Evolutionary conservation across 2,329 filamentous ascomycete genomes (phyloP), one percentile per base, ranked within the genome.

Genomic region (Aspergillus caelatus): DNA sequence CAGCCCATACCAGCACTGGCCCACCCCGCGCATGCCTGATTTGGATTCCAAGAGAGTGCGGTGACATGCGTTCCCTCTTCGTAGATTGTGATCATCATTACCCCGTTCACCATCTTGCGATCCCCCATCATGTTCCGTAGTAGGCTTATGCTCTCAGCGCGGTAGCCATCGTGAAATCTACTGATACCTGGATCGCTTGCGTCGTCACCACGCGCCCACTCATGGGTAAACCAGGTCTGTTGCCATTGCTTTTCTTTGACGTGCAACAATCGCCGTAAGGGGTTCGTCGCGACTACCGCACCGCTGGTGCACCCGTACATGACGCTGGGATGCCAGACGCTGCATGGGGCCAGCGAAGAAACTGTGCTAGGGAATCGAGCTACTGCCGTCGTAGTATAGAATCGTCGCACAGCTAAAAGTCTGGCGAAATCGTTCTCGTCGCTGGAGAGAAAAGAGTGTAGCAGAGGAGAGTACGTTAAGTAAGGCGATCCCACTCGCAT

Each of bases 41-140:
- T 91, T 1, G 89, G 88, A 71, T 91, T 91, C 89, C 89, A 92
- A 46, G 84, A 83, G 28, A 90, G 78, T 1, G 83, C 80, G 6
- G 88, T 88, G 66, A 91, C 79, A 54, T 88, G 84, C 11, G 87
- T 89, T 65, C 84, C 79, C 55, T 89, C 85, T 61, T 91, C 89
- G 69, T 88, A 85, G 12, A 90, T 81, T 3, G 79, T 78, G 30
- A 79, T 75, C 50, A 77, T 70, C 62, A 73, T 71, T n/a, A 70
- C 65, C 1, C 75, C 73, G 53, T 75, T 74, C 53, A 74, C 66
- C 32, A 76, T 65, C 52, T 72, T 74, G n/a, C 69, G 66, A 43
- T 78, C 76, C 0, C 70, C 72, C 30, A 70, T 61, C 65, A 74
- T 62, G 61, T 72, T 73, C 28, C 73, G 74, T 30, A 74, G 61